Conservation (phyloP, 306 rosid genomes). For the Fagus sylvatica region DNA sequence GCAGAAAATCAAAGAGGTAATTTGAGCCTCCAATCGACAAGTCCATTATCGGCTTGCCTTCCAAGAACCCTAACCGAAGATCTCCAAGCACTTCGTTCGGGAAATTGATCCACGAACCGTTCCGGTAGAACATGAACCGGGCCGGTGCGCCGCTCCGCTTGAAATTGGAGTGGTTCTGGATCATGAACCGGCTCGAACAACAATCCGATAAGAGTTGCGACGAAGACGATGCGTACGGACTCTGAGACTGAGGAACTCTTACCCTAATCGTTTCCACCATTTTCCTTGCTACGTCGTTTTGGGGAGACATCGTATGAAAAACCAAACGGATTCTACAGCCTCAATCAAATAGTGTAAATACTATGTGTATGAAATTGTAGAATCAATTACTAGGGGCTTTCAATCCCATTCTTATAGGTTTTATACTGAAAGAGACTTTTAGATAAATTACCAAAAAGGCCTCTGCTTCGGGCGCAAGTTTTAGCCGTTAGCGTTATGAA, state of each 20-base stretch:
- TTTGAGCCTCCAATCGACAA: conserved; percentile 37
- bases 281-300: not conserved
- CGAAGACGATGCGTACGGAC: too few species aligned
- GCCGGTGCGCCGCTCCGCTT: conserved; percentile 38
- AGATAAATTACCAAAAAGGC: too few species aligned
- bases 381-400: not conserved
- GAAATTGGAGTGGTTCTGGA: conserved; percentile 40
- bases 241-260: not conserved
- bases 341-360: not conserved
- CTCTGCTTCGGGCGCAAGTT: too few species aligned
- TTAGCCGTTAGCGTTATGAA: too few species aligned
- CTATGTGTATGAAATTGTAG: conserved; percentile 23
- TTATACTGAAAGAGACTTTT: too few species aligned
- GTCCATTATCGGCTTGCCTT: conserved; percentile 34
- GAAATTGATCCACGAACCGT: conserved; percentile 49
- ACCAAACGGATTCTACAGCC: conserved; percentile 47
- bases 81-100: conserved; percentile 24
- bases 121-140: conserved; percentile 53
- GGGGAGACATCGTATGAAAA: not conserved
- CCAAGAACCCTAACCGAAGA: conserved; percentile 36
- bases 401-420: not conserved
- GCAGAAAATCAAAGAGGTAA: conserved; percentile 46
- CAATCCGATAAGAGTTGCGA: not conserved
- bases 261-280: conserved; percentile 25
- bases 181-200: conserved; percentile 14